These are phyloP conservation scores for Penicillium canescens DNA, from an alignment of 495 filamentous ascomycete genomes.

Conservation along the genomic window DNA sequence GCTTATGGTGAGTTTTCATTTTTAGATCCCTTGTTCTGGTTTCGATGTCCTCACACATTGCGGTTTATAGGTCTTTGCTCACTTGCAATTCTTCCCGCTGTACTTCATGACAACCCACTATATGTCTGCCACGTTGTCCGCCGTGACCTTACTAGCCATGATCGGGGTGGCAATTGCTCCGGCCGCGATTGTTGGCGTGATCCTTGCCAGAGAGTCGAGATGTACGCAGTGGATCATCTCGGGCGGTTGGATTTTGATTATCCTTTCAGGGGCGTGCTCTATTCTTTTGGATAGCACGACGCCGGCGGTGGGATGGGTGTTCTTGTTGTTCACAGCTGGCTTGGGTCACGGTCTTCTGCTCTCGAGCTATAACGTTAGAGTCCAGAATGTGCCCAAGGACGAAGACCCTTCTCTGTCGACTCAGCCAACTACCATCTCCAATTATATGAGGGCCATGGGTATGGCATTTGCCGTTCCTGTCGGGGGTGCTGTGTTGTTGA, in stretches of 20 bases:
- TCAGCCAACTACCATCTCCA: slow-evolving; percentile 49
- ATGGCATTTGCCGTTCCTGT: slow-evolving; percentile 65
- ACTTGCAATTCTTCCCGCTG: slow-evolving; percentile 63
- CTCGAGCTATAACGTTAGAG: slow-evolving; percentile 47
- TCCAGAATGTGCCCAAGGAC: slow-evolving; percentile 35
- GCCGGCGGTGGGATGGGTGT: slow-evolving; percentile 46
- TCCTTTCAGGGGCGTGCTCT: slow-evolving; percentile 49
- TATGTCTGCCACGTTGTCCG: slow-evolving; percentile 52
- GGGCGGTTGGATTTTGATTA: slow-evolving; percentile 53
- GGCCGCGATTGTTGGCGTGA: slow-evolving; percentile 48
- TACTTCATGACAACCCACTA: slow-evolving; percentile 64
- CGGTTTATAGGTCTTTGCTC: slow-evolving; percentile 34
- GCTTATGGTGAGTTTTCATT: slow-evolving; percentile 42
- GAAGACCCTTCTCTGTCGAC: slow-evolving; percentile 13
- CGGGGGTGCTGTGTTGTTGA: slow-evolving; percentile 60
- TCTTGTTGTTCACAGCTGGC: slow-evolving; percentile 53
- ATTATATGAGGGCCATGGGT: slow-evolving; percentile 60
- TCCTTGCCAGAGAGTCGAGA: slow-evolving; percentile 43
- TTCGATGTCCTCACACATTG: neutral
- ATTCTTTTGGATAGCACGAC: slow-evolving; percentile 50
- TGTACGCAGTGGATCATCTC: slow-evolving; percentile 55
- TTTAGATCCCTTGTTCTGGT: slow-evolving; percentile 3
- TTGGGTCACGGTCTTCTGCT: slow-evolving; percentile 57
- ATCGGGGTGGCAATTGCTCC: slow-evolving; percentile 45
- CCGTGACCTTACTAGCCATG: slow-evolving; percentile 55